Base-by-base conservation (phyloP, 164 flowering plant species). In the Annona squamosa region DNA sequence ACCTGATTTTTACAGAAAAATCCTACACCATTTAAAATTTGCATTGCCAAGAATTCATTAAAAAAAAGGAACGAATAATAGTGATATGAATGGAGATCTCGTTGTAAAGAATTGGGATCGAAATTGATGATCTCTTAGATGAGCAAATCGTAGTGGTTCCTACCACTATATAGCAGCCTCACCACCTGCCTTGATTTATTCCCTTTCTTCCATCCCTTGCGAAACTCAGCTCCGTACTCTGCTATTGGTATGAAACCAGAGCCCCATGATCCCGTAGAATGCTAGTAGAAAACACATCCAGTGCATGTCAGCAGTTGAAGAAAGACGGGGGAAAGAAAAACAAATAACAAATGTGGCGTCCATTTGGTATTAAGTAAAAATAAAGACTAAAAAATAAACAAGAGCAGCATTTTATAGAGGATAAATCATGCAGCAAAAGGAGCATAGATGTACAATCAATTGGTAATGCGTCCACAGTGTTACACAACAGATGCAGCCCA, bases 161-260 rank as follows among this genome's bases (percentile, higher is more conserved):
- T 88, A 6, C 98, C 98, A 72, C 93, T 92, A 80, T 87, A 92
- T 42, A 94, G 83, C n/a, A 94, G 87, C 83, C 87, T 90, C 81
- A 92, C 98, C 13, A 79, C 84, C 74, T 88, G 81, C 81, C 85
- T 86, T 6, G 87, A 73, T 68, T 87, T 88, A 47, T 87, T 88
- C 56, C 81, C 82, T 48, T 79, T 83, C 61, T 69, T 82, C 1
- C 72, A 83, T 42, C 85, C 81, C 81, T 86, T 87, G 1, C 84
- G 44, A 71, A 85, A 90, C 80, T 92, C 92, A 0, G 79, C 68
- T 79, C 98, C 98, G 81, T 94, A 94, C 73, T 94, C 98, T 59
- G 94, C 92, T 72, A 92, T 92, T 9, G 97, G 97, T 78, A 94
- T 89, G 74, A 86, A 94, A 75, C 97, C 97, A 46, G 82, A 72